Conservation (phyloP, 176 grass and related monocot species). For the Luzula sylvatica region DNA sequence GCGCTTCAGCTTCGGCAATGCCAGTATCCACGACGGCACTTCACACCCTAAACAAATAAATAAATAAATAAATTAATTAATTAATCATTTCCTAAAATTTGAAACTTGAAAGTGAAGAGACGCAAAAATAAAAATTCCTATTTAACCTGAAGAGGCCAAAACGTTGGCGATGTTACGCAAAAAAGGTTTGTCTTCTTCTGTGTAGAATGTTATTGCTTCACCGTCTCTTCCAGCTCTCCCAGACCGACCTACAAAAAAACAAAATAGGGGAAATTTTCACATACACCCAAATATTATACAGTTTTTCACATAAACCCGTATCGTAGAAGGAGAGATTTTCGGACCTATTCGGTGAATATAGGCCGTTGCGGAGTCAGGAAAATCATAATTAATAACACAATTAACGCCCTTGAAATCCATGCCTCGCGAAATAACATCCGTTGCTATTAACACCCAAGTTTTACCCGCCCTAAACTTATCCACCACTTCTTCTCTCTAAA, state of each 20-base stretch:
- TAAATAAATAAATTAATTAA: too few species aligned
- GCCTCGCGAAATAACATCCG: conserved; percentile 80
- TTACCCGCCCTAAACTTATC: conserved; percentile 93
- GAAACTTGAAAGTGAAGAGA: too few species aligned
- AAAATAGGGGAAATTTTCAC: not conserved
- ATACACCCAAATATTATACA: not conserved
- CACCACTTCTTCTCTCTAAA: conserved; percentile 77
- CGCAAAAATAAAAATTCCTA: too few species aligned
- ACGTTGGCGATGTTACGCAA: conserved; percentile 84
- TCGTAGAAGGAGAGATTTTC: not conserved
- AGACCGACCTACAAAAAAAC: conserved; percentile 44
- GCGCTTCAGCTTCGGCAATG: conserved; percentile 66
- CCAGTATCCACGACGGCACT: conserved; percentile 81
- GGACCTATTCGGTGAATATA: conserved; percentile 95
- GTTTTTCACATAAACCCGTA: not conserved
- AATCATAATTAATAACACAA: conserved; percentile 94
- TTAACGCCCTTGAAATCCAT: conserved; percentile 97
- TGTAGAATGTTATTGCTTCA: conserved; percentile 83
- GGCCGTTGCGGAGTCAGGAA: conserved; percentile 75
- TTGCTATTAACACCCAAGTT: conserved; percentile 86
- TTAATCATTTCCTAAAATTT: too few species aligned
- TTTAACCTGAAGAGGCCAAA: conserved; percentile 21
- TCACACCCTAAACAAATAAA: conserved; percentile 50
- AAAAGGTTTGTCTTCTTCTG: conserved; percentile 91
- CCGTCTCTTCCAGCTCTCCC: conserved; percentile 78